Evolutionary conservation across 306 rosid species (phyloP), one percentile per base, ranked within the genome.

Genomic region (Alnus rubra): DNA sequence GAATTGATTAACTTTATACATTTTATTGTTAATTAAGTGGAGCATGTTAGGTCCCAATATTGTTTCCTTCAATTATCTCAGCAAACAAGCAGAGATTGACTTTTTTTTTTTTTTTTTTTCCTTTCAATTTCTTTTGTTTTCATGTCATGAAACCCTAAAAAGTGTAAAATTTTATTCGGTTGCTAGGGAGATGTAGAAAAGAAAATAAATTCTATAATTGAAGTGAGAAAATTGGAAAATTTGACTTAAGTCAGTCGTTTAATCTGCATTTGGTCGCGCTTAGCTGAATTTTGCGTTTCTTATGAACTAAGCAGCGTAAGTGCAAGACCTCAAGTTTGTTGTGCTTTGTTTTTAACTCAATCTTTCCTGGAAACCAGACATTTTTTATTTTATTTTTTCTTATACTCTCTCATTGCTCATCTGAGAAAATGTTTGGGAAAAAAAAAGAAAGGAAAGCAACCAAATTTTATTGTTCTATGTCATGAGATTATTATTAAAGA

Each of bases 141-240:
- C 10, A 12, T 49, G 16, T 44, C 3, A 50, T 52, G 42, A 71
- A 72, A 37, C 69, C 82, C 13, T 60, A 72, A 9, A 64, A 64
- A 44, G 28, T 10, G 1, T 13, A 33, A 18, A 54, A 4, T 74
- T 58, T 33, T 30, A 4, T 37, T 71, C 18, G 56, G 63, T 56
- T 30, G 51, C 10, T 7, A 37, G 4, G 18, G n/a, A 63, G 9
- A 39, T 18, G 1, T 7, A 1, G 69, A 8, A 16, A 30, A 42
- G 67, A 73, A 16, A 23, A 9, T 7, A 63, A 63, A 9, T 5
- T 33, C 11, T 63, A 13, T 1, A 33, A 63, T 6, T 12, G 44
- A 63, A 50, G 19, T 3, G 71, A 16, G 64, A 49, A 7, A 76
- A 31, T 2, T 6, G 5, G 15, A 15, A 63, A 76, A 23, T 28